These are phyloP conservation scores for Aschersonia sp. DNA, from an alignment of 2,329 filamentous ascomycete genomes.

Conservation along the genomic window DNA sequence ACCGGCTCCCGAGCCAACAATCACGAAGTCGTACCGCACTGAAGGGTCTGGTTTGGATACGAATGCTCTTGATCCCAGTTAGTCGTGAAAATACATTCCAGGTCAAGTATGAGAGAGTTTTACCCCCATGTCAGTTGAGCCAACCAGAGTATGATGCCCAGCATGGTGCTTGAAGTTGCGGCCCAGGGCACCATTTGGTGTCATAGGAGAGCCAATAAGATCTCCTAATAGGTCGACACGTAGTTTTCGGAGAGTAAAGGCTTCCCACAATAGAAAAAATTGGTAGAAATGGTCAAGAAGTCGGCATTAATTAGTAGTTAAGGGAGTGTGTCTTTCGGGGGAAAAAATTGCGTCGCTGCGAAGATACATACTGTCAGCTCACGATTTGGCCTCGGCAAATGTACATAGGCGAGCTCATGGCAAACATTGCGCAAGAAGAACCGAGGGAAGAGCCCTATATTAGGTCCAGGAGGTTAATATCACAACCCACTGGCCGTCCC, in stretches of 20 bases:
- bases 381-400: too few relatives aligned
- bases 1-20: slow-evolving; percentile 49
- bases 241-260: neutral
- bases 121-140: neutral
- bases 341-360: too few relatives aligned
- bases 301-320: too few relatives aligned
- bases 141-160: neutral
- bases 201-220: too few relatives aligned
- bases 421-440: neutral
- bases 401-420: neutral
- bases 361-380: too few relatives aligned
- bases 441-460: neutral
- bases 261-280: too few relatives aligned
- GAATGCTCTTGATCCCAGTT: neutral
- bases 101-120: neutral
- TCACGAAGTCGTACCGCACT: slow-evolving; percentile 35
- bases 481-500: neutral
- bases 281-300: too few relatives aligned
- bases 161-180: too few relatives aligned
- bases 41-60: neutral
- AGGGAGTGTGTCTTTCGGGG: too few relatives aligned
- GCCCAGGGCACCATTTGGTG: too few relatives aligned
- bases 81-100: neutral
- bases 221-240: too few relatives aligned
- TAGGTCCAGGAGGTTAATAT: neutral